Evolutionary conservation across 2,329 filamentous ascomycete genomes (phyloP), one percentile per base, ranked within the genome.

Genomic region (Neurospora sp.): DNA sequence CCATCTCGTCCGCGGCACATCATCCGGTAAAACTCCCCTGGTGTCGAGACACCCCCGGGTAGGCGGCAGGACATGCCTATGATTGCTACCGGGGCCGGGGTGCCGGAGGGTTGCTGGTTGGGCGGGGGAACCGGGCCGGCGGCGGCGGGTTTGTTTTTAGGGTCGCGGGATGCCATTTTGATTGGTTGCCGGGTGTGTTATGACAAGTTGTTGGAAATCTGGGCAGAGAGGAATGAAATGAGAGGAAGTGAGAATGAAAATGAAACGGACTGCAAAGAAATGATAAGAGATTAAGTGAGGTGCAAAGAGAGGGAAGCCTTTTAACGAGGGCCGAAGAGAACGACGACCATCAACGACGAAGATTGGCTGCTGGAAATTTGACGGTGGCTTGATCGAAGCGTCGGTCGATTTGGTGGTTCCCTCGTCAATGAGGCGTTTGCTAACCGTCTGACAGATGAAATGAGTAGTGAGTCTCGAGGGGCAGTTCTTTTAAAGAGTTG

Each of bases 11-110:
- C 73, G 4, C 76, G 74, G 67, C 74, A 77, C 42, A 79, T 70
- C 71, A 79, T 74, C 13, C 76, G 71, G 71, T 77, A 80, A 46
- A 80, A 78, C 38, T 78, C 76, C 58, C 76, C 77, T 3, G 76
- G 75, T 13, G 73, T 76, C 0, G 76, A 77, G 9, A 78, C 76
- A n/a, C 74, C 73, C 11, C 77, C 76, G 0, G 77, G 75, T 28
- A 78, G 73, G 28, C 78, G 77, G 71, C 77, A 78, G 38, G 77
- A 73, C 76, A 78, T 78, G 72, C 77, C 78, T 28, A 79, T 73
- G 52, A 79, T 78, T 73, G 78, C 78, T 13, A 79, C 74, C 10
- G 77, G 76, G 52, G 28, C 52, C 1, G 52, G 52, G 23, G 28
- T 5, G 52, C 52, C 52, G 52, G 52, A 15, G 52, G 52, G 13